A percentile compares a stretch with the other conserved stretches of the same genome.
Conservation (phyloP, 2,329 filamentous ascomycete species). For the Camptophora hylomeconis region DNA sequence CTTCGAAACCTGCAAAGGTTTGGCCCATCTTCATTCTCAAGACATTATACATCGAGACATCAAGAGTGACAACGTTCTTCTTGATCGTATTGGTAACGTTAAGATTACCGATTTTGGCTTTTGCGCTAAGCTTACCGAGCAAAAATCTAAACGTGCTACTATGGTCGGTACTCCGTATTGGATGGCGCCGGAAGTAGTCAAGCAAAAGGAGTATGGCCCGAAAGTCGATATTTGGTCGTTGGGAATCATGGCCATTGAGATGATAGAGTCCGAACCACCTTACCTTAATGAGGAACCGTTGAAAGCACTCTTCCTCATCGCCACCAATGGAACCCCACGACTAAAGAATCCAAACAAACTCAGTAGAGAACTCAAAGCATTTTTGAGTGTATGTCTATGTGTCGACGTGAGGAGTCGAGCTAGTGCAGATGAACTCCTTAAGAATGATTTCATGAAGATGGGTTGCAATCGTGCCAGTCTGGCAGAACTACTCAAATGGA, state of each 20-base stretch:
- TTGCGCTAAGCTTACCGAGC: conserved; percentile 94
- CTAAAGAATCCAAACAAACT: conserved; percentile 98
- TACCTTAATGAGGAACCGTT: conserved; percentile 97
- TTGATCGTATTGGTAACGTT: conserved; percentile 88
- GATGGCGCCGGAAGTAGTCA: conserved; percentile 99
- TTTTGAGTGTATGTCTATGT: conserved; percentile 89
- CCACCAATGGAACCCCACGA: conserved; percentile 90
- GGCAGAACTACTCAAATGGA: conserved; percentile 68
- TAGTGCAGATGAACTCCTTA: conserved; percentile 75
- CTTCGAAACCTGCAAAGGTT: conserved; percentile 87
- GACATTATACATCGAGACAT: conserved; percentile 99
- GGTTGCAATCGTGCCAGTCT: conserved; percentile 75
- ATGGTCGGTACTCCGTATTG: conserved; percentile 99
- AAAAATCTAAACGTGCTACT: conserved; percentile 91
- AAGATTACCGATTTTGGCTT: conserved; percentile 99
- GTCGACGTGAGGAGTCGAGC: conserved; percentile 93
- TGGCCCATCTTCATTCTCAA: conserved; percentile 87
- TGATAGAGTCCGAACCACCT: conserved; percentile 97
- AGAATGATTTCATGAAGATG: conserved; percentile 87
- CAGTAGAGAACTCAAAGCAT: conserved; percentile 94
- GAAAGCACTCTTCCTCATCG: conserved; percentile 93
- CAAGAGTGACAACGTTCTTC: conserved; percentile 95
- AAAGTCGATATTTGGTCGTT: conserved; percentile 99
- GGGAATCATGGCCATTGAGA: conserved; percentile 99
- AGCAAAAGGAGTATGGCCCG: conserved; percentile 96